Evolutionary conservation across 1,284 basidiomycete genomes (phyloP).

Genomic region (Sporisorium reilianum): DNA sequence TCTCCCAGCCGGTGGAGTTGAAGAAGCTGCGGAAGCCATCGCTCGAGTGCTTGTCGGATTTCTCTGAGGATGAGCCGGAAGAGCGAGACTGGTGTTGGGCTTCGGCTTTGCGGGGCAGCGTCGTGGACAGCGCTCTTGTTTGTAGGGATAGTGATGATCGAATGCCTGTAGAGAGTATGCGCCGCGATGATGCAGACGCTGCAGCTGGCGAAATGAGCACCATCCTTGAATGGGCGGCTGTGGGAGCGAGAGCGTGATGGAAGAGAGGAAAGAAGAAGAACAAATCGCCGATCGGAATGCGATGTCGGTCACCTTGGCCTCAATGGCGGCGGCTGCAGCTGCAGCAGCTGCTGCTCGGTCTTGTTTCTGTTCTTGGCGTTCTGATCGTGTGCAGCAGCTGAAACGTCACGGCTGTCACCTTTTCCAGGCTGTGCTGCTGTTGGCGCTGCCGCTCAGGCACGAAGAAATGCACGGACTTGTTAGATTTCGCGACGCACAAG

Average conservation of each 20-base stretch:
- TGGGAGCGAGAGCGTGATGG: neutral
- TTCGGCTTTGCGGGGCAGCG: conserved; percentile 11
- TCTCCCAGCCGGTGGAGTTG: conserved; percentile 65
- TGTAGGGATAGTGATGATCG: neutral
- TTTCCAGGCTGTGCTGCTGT: conserved; percentile 12
- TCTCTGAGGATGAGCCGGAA: conserved; percentile 12
- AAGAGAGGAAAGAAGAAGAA: neutral
- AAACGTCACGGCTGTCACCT: too few species aligned
- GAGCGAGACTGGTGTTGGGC: conserved; percentile 10
- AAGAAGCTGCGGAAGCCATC: conserved; percentile 50
- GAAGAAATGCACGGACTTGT: conserved; percentile 25
- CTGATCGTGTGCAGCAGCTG: neutral
- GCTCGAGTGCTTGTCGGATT: conserved; percentile 26
- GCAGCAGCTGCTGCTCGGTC: neutral
- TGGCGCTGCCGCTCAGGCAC: neutral
- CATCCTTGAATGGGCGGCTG: conserved; percentile 11
- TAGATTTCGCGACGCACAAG: neutral
- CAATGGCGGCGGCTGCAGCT: too few species aligned
- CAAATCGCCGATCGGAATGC: neutral
- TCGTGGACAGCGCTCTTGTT: conserved; percentile 11
- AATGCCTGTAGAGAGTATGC: neutral
- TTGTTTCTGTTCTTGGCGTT: conserved; percentile 5
- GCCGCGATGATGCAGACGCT: conserved; percentile 28
- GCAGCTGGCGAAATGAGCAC: conserved; percentile 12
- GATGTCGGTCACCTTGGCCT: neutral